phyloP scores from a whole-genome alignment of 805 yeast species.

The Yarrowia sp. region DNA sequence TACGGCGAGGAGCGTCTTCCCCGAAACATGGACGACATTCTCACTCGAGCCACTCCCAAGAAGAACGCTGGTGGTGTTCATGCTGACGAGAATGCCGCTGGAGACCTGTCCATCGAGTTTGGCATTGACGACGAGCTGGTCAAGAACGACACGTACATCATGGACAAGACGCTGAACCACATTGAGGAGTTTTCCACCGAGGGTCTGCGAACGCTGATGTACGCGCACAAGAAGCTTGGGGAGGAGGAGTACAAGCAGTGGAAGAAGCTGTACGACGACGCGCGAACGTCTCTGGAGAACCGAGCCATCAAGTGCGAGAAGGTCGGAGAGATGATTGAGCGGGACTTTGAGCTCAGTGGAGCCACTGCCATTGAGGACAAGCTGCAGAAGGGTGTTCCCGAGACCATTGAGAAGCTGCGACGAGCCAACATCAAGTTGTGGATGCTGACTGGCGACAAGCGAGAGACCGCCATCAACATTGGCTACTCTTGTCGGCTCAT shows the following conservation, averaged over 20 bases:
- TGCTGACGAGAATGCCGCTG: slow-evolving; percentile 9
- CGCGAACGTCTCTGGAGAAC: slow-evolving; percentile 70
- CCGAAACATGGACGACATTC: slow-evolving; percentile 21
- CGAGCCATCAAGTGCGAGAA: slow-evolving; percentile 65
- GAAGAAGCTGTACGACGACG: slow-evolving; percentile 65
- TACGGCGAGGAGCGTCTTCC: slow-evolving; percentile 19
- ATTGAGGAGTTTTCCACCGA: slow-evolving; percentile 93
- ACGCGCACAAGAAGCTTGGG: slow-evolving; percentile 72
- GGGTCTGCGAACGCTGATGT: slow-evolving; percentile 86
- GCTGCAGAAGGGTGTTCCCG: slow-evolving; percentile 94
- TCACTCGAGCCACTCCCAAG: background rate
- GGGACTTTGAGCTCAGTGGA: slow-evolving; percentile 67
- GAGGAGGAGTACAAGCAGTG: slow-evolving; percentile 60
- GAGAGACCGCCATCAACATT: slow-evolving; percentile 96
- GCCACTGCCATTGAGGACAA: slow-evolving; percentile 98
- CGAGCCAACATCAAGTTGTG: slow-evolving; percentile 93
- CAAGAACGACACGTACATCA: slow-evolving; percentile 67
- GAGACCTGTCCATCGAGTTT: slow-evolving; percentile 13
- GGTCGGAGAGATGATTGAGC: slow-evolving; percentile 72
- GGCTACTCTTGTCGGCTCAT: slow-evolving; percentile 93
- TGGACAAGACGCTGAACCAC: slow-evolving; percentile 84
- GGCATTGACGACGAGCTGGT: slow-evolving; percentile 54
- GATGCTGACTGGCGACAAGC: slow-evolving; percentile 98
- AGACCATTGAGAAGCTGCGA: slow-evolving; percentile 84
- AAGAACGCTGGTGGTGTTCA: background rate